Evolutionary conservation across 441 rosid genomes (phyloP), one percentile per base, ranked within the genome.

Genomic region (Corymbia calophylla): DNA sequence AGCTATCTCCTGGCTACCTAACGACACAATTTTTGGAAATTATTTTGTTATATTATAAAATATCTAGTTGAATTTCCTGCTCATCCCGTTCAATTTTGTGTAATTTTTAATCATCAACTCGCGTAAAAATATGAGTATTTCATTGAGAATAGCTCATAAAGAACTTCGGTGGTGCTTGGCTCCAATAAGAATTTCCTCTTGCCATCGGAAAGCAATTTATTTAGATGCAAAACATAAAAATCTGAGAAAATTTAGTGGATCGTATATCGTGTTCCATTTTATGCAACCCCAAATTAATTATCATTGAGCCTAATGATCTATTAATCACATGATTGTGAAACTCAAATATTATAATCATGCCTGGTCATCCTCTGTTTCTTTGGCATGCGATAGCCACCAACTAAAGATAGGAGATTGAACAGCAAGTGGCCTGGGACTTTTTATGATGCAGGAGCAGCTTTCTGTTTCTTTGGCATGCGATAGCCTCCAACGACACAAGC

Each of bases 401-500:
- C 96, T 31, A 0, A 31, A 66, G 73, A 66, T 9, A n/a, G 9
- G 6, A 73, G 49, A 39, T 73, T 39, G 16, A 25, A 39, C 48
- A 73, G 9, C 5, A 77, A 18, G 84, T 23, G 51, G 51, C 84
- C 84, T 44, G 84, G 84, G 84, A 77, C 51, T 6, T 23, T 39
- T 77, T 77, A 23, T 0, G 84, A 77, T 23, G 51, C n/a, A 27
- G 87, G 6, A 66, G 86, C 91, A 64, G 89, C 89, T 92, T 95
- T 95, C 91, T 94, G 95, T 90, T 97, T 96, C 96, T 95, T 97
- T 0, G 97, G 96, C 97, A 95, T 88, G 1, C 99, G 93, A 92
- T 94, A 98, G 44, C 93, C 96, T 16, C 99, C 98, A 2, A 96
- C 96, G 3, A 98, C 99, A 89, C 98, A 97, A 7, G 99, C 99